Conservation (phyloP, 2,329 filamentous ascomycete genomes). For the Xylaria sp. region DNA sequence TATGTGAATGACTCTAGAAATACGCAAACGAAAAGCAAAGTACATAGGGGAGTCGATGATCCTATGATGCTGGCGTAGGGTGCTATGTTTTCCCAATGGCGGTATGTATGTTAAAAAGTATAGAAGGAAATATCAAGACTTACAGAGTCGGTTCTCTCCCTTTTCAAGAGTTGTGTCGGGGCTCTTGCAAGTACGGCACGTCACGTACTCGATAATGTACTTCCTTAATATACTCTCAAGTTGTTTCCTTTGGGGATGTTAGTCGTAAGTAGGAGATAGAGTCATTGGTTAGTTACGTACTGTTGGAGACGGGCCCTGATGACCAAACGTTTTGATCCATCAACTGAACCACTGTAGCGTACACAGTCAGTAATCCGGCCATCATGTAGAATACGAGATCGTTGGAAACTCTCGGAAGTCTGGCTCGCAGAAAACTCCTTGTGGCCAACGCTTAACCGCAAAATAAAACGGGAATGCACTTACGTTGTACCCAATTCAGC, state of each 20-base stretch:
- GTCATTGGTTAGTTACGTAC: conserved; percentile 66
- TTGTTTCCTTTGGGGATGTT: conserved; percentile 44
- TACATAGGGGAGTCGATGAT: background rate
- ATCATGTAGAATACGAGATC: background rate
- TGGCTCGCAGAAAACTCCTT: background rate
- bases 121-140: conserved; percentile 2
- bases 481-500: conserved; percentile 92
- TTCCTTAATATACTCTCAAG: conserved; percentile 39
- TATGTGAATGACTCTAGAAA: background rate
- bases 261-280: conserved; percentile 60
- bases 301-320: conserved; percentile 99
- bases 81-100: background rate
- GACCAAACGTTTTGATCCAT: conserved; percentile 90
- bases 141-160: conserved; percentile 92
- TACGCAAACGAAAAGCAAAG: background rate
- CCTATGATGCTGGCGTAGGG: background rate
- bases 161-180: conserved; percentile 97
- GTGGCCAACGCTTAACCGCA: background rate
- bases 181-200: conserved; percentile 97
- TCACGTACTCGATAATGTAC: conserved; percentile 86
- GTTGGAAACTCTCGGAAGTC: background rate
- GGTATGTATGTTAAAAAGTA: background rate
- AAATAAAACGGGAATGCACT: background rate
- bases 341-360: conserved; percentile 75
- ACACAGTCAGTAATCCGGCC: conserved; percentile 18